Evolutionary conservation across 306 rosid species (phyloP), one percentile per base, ranked within the genome.

Genomic region (Cicer yamashitae): DNA sequence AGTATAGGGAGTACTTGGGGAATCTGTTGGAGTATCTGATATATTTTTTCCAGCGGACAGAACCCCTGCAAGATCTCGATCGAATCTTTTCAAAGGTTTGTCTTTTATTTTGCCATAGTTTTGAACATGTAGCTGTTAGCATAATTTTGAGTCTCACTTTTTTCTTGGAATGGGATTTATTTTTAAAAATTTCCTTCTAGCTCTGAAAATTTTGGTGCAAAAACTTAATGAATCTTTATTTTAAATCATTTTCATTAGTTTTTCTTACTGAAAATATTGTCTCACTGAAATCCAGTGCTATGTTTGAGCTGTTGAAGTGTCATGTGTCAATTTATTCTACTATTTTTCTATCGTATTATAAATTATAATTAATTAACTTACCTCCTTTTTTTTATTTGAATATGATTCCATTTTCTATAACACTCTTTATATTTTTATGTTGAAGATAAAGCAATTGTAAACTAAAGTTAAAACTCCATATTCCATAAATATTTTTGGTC

Each of bases 51-150:
- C 96, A 94, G 79, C 91, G 98, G 63, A 91, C 96, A 7, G 97
- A 94, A 83, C 98, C 98, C 75, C 82, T 94, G 86, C 96, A 94
- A 86, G 98, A 94, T 85, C 81, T 94, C 75, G 93, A 90, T 85
- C 81, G 97, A 47, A 94, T 94, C 84, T 87, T 91, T 71, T 83
- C 84, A 5, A 94, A 91, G 98, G 98, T 94, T 59, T 63, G 17
- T 7, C 37, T 44, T 58, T 75, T 56, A 67, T 65, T 8, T 63
- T 65, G 38, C 40, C 62, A 39, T 38, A 20, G 61, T 43, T 79
- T 17, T 51, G 53, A 74, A 45, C 50, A 38, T 45, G 47, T 62
- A 14, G 58, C 30, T 14, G 67, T 65, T 52, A 67, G 73, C 81
- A 43, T 50, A 62, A 41, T 66, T 51, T 59, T 52, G 30, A 61